Conservation (phyloP, 768 basidiomycete species). For the Rhodotorula taiwanensis region DNA sequence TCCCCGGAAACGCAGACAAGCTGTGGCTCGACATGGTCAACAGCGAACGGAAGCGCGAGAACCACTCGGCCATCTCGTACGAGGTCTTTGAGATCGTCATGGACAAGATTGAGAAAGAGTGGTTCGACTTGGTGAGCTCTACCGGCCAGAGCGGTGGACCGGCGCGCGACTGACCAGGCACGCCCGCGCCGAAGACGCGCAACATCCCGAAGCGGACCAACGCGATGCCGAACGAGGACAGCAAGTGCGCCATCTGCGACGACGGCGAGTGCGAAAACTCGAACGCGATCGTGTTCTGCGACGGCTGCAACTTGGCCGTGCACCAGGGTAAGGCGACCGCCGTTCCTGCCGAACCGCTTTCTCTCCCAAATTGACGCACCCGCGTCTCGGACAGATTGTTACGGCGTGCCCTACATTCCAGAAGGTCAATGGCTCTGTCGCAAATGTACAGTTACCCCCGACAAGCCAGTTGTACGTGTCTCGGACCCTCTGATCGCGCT, state of each 20-base stretch:
- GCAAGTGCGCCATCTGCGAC: constrained; percentile 92
- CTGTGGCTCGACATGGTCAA: constrained; percentile 90
- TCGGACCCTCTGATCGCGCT: not conserved
- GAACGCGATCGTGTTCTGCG: constrained; percentile 98
- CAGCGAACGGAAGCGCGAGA: constrained; percentile 63
- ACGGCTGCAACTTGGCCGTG: constrained; percentile 97
- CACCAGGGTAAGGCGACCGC: constrained; percentile 71
- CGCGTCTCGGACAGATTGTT: constrained; percentile 63
- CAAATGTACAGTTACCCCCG: constrained; percentile 96
- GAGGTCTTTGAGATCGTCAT: constrained; percentile 93
- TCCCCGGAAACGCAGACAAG: constrained; percentile 77
- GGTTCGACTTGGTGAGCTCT: constrained; percentile 76
- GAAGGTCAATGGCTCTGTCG: constrained; percentile 99
- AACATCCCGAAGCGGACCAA: constrained; percentile 82
- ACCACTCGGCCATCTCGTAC: constrained; percentile 63
- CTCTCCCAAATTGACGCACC: not conserved
- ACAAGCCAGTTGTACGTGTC: constrained; percentile 76
- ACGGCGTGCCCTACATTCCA: constrained; percentile 97
- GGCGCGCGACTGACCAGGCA: too few relatives aligned
- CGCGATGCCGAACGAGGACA: constrained; percentile 86
- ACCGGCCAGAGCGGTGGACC: too few relatives aligned
- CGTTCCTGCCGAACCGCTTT: too few relatives aligned
- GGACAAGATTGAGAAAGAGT: constrained; percentile 97
- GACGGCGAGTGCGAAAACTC: constrained; percentile 98
- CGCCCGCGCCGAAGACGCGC: constrained; percentile 63